These are phyloP conservation scores for Paradendryphiella salina DNA, from an alignment of 2,329 filamentous ascomycete species.

Conservation along the genomic window DNA sequence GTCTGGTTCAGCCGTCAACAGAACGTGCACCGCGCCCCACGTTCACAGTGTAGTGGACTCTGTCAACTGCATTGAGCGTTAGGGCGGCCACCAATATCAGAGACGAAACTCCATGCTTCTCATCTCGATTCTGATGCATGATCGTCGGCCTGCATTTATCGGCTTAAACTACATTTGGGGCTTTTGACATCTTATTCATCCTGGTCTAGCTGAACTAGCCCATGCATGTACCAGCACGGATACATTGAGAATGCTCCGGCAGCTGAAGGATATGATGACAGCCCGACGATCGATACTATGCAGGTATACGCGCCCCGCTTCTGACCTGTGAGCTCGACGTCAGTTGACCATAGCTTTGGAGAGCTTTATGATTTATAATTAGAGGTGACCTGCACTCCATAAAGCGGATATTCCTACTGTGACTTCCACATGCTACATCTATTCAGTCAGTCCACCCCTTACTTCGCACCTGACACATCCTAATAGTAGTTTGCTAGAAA, in stretches of 20 bases:
- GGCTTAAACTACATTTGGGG: background rate
- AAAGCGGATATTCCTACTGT: conserved; percentile 1
- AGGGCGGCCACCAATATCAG: conserved; percentile 4
- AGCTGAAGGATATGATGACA: conserved; percentile 2
- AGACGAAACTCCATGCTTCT: background rate
- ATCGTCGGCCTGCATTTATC: conserved; percentile 14
- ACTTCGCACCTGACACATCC: background rate
- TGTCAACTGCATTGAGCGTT: conserved; percentile 4
- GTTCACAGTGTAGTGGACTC: background rate
- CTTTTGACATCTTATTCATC: conserved; percentile 10
- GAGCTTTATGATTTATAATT: conserved; percentile 11
- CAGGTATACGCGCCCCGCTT: conserved; percentile 17
- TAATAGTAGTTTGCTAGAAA: conserved; percentile 19
- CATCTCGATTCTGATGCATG: conserved; percentile 8
- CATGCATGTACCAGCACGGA: conserved; percentile 4
- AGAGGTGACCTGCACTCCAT: conserved; percentile 3
- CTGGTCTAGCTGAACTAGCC: conserved; percentile 13
- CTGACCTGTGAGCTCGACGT: conserved; percentile 10
- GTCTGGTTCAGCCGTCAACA: background rate
- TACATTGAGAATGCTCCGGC: conserved; percentile 1
- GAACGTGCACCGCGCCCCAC: conserved; percentile 5
- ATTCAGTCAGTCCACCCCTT: conserved; percentile 17
- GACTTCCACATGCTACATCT: conserved; percentile 29
- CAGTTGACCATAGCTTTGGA: conserved; percentile 10
- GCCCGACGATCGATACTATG: conserved; percentile 13